Evolutionary conservation across 352 stramenopile species (phyloP), one percentile per base, ranked within the genome.

Genomic region (Globisporangium perplexum): DNA sequence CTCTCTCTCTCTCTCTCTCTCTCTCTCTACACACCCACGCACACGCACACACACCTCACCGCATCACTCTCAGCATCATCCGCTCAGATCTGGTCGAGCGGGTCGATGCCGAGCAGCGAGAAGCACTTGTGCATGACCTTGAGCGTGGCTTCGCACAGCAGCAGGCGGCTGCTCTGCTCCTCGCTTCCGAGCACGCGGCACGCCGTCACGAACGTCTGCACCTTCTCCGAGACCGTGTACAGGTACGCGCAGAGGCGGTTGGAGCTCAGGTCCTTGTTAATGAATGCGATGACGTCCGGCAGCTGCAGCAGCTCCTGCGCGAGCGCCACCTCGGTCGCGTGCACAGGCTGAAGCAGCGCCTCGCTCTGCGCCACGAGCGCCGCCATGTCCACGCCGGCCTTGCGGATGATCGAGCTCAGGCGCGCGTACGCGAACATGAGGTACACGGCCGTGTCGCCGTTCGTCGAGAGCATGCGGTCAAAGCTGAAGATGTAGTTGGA

Each of bases 401-500:
- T 99, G 56, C 88, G 79, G 43, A 98, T 83, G 69, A 99, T 99
- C 47, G 90, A 98, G 57, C 90, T 94, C 50, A 99, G 80, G 50
- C 98, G 91, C n/a, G 97, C 98, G 72, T 99, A 97, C 28, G 96
- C 94, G 76, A 99, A 99, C 70, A 99, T 86, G 43, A 99, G 77
- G 73, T 99, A 99, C 56, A 99, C 96, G 53, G 96, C 97, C 46
- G 98, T 99, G 77, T 99, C 97, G 26, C 98, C 98, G 62, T 97
- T 98, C 5, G 95, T 98, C 67, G 97, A 96, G 36, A 99, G 86
- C 98, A 99, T 99, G 59, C 91, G 84, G 82, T 99, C 97, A 66
- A 99, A 99, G 59, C 87, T 98, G 71, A 99, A 99, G 51, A 96
- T 88, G 80, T 99, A 99, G 69, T 98, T 98, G 55, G 93, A 98